Evolutionary conservation across 352 stramenopile species (phyloP), one percentile per base, ranked within the genome.

Genomic region (Phytopythium cucurbitacearum): DNA sequence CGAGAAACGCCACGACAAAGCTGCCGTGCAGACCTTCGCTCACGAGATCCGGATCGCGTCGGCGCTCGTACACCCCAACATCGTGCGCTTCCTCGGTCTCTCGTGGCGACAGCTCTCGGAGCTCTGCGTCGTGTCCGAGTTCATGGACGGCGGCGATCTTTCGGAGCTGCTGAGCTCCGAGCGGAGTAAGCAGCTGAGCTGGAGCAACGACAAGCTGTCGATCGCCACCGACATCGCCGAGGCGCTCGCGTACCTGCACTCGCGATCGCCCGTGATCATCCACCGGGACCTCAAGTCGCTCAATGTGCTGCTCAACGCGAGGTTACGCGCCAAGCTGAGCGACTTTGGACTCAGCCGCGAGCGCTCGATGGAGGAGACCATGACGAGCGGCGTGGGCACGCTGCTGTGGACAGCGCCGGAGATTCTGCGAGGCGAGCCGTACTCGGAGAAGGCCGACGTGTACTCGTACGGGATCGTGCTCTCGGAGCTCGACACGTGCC

Each of bases 251-350:
- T 90, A 90, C 58, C 57, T 90, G 5, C 79, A 90, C 38, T 76
- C 64, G 12, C 57, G 73, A 10, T 53, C 68, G 16, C 79, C 76
- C 9, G 57, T 67, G 16, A 77, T 89, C 54, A 79, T 87, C 49
- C 79, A 89, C 46, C 73, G 79, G 4, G 76, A 89, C 53, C 63
- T 85, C 55, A 90, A 87, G 53, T 86, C 76, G 8, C 59, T 79
- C 48, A 89, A 89, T 43, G 63, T 89, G 0, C 52, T 87, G 40
- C 62, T 89, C 7, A 67, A 68, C 10, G 67, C 48, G 7, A 48
- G 59, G 8, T 45, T 86, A 12, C 60, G 67, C 8, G 76, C 79
- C 15, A 89, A 89, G 48, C 55, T 87, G 38, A 83, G 61, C 39
- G 76, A 85, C 49, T 87, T 87, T 55, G 76, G 73, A 0, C 57